These are phyloP conservation scores for Cladosporium sp. DNA, from an alignment of 2,329 filamentous ascomycete genomes.

Conservation along the genomic window DNA sequence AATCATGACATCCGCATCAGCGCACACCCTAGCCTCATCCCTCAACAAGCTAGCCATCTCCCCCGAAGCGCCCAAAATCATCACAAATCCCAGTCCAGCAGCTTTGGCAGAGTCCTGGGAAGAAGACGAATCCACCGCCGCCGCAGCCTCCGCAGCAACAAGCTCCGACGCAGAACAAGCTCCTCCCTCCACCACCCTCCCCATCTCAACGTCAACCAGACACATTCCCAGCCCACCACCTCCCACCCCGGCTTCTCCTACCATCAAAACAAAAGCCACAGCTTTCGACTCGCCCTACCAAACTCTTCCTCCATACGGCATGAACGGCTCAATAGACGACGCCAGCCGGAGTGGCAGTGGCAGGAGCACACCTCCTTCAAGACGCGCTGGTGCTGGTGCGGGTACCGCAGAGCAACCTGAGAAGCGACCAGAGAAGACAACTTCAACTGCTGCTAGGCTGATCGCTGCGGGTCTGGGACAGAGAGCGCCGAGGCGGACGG, in stretches of 20 bases:
- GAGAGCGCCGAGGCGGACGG: conserved; percentile 72
- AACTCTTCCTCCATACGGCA: conserved; percentile 22
- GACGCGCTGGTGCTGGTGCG: not conserved
- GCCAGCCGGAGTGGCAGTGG: not conserved
- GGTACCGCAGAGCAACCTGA: conserved; percentile 20
- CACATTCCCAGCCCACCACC: conserved; percentile 53
- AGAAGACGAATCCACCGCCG: conserved; percentile 51
- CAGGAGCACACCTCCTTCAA: not conserved
- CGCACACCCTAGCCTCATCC: conserved; percentile 21
- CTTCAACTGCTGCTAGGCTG: conserved; percentile 81
- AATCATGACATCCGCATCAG: conserved; percentile 14
- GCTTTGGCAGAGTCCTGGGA: conserved; percentile 65
- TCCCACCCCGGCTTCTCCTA: conserved; percentile 61
- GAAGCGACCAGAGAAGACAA: conserved; percentile 76
- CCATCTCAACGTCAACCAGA: conserved; percentile 24
- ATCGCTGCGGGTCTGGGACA: conserved; percentile 86
- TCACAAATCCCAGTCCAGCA: conserved; percentile 1
- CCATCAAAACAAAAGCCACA: conserved; percentile 21
- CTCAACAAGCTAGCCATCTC: conserved; percentile 31
- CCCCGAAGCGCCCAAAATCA: conserved; percentile 13
- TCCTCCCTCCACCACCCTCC: conserved; percentile 19
- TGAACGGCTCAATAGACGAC: conserved; percentile 19
- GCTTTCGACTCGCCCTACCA: conserved; percentile 18
- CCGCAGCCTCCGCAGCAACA: conserved; percentile 58
- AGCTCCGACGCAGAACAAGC: conserved; percentile 27